phyloP scores from a whole-genome alignment of 306 rosid species.

The Casuarina equisetifolia region DNA sequence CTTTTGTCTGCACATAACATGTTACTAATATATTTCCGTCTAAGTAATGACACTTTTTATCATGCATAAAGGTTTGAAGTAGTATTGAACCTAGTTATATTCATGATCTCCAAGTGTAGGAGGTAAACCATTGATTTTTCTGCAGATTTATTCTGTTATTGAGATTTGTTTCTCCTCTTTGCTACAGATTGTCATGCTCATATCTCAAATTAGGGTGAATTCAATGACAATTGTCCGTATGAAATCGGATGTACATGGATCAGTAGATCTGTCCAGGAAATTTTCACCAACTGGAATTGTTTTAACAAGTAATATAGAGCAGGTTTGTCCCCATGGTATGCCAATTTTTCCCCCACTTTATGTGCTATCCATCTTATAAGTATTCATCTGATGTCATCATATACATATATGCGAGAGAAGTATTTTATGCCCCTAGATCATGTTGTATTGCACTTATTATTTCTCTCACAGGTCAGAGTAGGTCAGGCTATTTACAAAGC shows the following conservation, averaged over 20 bases:
- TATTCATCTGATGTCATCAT: slow-evolving; percentile 1
- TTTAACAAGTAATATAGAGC: slow-evolving; percentile 73
- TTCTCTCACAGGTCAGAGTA: slow-evolving; percentile 62
- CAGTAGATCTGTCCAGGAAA: slow-evolving; percentile 39
- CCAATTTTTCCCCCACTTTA: neutral
- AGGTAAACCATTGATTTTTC: neutral
- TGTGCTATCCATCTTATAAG: neutral
- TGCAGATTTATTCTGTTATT: slow-evolving; percentile 7
- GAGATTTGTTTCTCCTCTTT: slow-evolving; percentile 30
- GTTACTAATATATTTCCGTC: neutral
- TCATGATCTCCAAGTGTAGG: neutral
- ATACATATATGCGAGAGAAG: slow-evolving; percentile 2
- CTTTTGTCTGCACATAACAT: neutral
- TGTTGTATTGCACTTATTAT: slow-evolving; percentile 28
- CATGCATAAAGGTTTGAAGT: neutral
- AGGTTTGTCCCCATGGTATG: slow-evolving; percentile 49
- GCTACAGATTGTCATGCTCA: slow-evolving; percentile 65
- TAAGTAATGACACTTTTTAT: too few species aligned
- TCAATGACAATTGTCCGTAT: slow-evolving; percentile 77
- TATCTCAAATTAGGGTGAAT: slow-evolving; percentile 87
- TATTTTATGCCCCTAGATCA: slow-evolving; percentile 11
- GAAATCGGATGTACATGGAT: slow-evolving; percentile 59
- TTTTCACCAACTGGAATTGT: slow-evolving; percentile 31
- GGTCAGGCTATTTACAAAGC: slow-evolving; percentile 82
- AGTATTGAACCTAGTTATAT: neutral